Percentiles rank a stretch among this genome's conserved stretches.
phyloP scores from a whole-genome alignment of 139 green algal species.

The Ulvella scutata region DNA sequence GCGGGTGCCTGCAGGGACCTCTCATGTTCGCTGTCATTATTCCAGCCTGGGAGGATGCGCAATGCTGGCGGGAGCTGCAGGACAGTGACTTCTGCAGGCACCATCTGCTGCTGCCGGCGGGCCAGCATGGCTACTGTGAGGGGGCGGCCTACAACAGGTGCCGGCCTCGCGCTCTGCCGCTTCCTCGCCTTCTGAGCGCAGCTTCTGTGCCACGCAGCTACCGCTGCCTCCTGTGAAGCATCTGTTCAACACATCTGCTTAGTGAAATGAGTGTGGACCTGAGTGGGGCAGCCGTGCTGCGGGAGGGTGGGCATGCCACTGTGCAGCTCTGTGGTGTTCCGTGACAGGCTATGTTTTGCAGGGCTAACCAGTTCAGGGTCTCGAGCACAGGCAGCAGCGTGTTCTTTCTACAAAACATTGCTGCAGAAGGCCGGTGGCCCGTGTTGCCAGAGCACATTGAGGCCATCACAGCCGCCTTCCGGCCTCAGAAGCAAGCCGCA shows the following conservation, averaged over 20 bases:
- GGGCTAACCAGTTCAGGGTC: background rate
- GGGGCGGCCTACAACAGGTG: background rate
- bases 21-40: conserved; percentile 8
- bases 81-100: background rate
- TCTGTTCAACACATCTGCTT: no score
- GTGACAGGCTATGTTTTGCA: background rate
- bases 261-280: no score
- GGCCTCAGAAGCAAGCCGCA: background rate
- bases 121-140: conserved; percentile 5
- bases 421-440: background rate
- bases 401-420: conserved; percentile 5
- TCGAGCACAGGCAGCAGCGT: background rate
- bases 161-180: background rate
- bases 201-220: no score
- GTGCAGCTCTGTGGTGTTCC: background rate
- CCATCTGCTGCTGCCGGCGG: background rate
- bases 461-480: background rate
- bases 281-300: background rate
- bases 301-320: background rate
- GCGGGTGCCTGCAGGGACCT: background rate
- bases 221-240: no score
- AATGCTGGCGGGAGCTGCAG: background rate
- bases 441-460: background rate
- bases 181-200: background rate
- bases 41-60: background rate